These are phyloP conservation scores for Pseudonitzschia multiseries DNA, from an alignment of 108 stramenopile genomes.

Conservation along the genomic window DNA sequence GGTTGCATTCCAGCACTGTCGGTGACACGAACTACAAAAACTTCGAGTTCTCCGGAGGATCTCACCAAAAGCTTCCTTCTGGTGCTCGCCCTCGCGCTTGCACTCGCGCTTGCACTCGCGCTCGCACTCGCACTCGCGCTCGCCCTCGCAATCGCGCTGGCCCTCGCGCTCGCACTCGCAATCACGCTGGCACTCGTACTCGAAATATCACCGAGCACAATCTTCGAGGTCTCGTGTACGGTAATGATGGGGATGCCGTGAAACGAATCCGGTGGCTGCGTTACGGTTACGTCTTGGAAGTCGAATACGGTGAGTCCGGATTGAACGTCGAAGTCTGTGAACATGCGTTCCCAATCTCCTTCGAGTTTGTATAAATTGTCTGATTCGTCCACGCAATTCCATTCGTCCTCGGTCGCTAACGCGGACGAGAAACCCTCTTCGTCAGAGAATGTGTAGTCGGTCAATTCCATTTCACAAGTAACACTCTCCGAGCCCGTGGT, in stretches of 20 bases:
- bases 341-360: background rate
- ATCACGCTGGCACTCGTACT: background rate
- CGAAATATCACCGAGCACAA: background rate
- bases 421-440: background rate
- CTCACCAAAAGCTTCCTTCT: background rate
- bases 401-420: background rate
- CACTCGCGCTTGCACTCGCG: background rate
- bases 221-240: background rate
- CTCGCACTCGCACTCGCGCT: background rate
- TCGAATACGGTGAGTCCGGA: background rate
- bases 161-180: background rate
- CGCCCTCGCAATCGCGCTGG: background rate
- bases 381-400: slow-evolving; percentile 6
- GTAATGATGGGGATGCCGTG: background rate
- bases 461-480: background rate
- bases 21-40: slow-evolving; percentile 12
- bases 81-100: background rate
- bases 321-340: background rate
- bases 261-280: background rate
- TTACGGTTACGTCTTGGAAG: background rate
- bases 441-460: background rate
- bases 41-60: background rate
- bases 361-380: background rate
- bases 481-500: background rate
- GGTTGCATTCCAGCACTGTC: background rate